These are phyloP conservation scores for Flagelloscypha sp. DNA, from an alignment of 768 basidiomycete genomes.

Conservation along the genomic window DNA sequence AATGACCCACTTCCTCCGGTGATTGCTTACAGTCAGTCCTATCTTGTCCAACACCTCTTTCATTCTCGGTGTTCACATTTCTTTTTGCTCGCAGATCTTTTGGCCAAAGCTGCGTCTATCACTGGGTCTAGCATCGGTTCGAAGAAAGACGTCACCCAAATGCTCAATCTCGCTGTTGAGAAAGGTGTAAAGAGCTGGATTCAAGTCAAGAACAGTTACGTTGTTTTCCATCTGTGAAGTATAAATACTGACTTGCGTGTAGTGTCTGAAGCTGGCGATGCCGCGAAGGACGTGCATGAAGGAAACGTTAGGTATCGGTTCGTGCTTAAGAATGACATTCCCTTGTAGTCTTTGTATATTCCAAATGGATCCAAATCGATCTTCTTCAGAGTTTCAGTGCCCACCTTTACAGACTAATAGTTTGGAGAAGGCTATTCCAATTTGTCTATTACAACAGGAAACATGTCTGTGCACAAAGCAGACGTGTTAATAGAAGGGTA, in stretches of 20 bases:
- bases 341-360: too few species aligned
- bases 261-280: conserved; percentile 40
- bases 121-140: too few species aligned
- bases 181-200: conserved; percentile 45
- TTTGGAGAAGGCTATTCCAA: too few species aligned
- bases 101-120: too few species aligned
- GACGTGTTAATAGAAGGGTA: too few species aligned
- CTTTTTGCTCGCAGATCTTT: too few species aligned
- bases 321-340: too few species aligned
- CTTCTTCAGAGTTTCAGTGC: too few species aligned
- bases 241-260: not conserved
- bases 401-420: too few species aligned
- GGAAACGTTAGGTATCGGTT: conserved; percentile 47
- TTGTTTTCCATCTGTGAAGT: not conserved
- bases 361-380: too few species aligned
- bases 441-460: too few species aligned
- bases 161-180: conserved; percentile 51
- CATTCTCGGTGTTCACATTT: conserved; percentile 29
- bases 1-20: conserved; percentile 37
- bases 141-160: conserved; percentile 50
- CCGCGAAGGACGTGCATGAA: conserved; percentile 38
- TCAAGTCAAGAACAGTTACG: conserved; percentile 32
- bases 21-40: conserved; percentile 18
- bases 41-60: conserved; percentile 17
- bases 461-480: too few species aligned